Base-by-base conservation (phyloP, 768 basidiomycete species). In the Leccinum rimulosum region DNA sequence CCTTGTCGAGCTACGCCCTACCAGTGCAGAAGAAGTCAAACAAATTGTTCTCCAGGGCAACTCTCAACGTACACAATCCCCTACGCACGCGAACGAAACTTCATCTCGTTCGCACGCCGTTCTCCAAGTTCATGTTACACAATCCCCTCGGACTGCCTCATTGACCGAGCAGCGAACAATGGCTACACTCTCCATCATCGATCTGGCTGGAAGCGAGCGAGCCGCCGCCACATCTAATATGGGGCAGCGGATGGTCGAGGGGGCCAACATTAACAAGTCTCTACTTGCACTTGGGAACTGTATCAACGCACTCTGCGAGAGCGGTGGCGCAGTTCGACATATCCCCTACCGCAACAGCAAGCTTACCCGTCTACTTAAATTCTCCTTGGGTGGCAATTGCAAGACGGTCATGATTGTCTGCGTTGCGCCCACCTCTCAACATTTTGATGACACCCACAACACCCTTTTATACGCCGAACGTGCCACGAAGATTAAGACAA, bases 371-470 rank as follows among this genome's bases (percentile, higher is more conserved):
- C 76, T 98, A 49, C 88, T 98, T 70, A 98, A 98, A 74, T 98
- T 98, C 79, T 95, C 96, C 1, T 84, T 98, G 51, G 96, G 96
- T 1, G 97, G 97, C 6, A 98, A 98, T 74, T 99, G 97, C 83
- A 93, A 96, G 76, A 99, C 97, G 1, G 95, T 97, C 70, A 99
- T 98, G 97, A 93, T 98, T 63, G 96, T 98, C 61, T 98, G 97
- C 71, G 81, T 99, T 50, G 95, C 95, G 1, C 97, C 97, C 2
- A 94, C 95, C 5, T 95, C 94, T 38, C 84, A 84, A 38, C 95
- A 99, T 75, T 97, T 98, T 72, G 97, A 98, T 69, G 97, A 99
- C 72, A 98, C 97, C 33, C 94, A 97, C 72, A 99, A 99, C 71
- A 98, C 97, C 2, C 87, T 99, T 51, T 80, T 97, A 61, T 99